phyloP scores from a whole-genome alignment of 345 rosid species.

The Eucalyptus pumila region DNA sequence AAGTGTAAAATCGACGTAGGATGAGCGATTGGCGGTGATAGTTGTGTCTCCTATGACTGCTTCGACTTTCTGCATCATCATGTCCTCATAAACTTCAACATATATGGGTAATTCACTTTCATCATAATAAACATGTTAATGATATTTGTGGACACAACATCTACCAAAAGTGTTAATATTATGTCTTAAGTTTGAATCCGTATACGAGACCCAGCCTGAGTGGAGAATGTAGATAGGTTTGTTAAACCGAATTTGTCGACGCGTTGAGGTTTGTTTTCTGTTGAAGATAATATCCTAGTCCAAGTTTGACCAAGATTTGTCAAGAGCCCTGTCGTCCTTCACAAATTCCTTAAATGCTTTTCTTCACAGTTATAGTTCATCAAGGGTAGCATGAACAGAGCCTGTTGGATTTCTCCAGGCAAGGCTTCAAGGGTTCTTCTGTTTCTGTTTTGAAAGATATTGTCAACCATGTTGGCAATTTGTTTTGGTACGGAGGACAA shows the following conservation, averaged over 20 bases:
- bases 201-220: too few relatives aligned
- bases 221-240: too few relatives aligned
- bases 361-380: neutral
- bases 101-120: neutral
- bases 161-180: neutral
- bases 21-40: slow-evolving; percentile 29
- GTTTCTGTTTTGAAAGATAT: neutral
- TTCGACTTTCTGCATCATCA: slow-evolving; percentile 22
- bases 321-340: neutral
- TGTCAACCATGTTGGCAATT: neutral
- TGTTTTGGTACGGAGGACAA: neutral
- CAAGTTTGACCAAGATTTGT: too few relatives aligned
- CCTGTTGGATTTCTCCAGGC: neutral
- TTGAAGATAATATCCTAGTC: too few relatives aligned
- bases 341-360: neutral
- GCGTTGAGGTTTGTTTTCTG: too few relatives aligned
- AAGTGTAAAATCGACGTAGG: slow-evolving; percentile 43
- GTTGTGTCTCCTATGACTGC: slow-evolving; percentile 58
- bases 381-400: neutral
- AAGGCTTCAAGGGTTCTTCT: neutral
- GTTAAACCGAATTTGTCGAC: too few relatives aligned
- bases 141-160: neutral
- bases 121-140: neutral
- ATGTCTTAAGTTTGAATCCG: too few relatives aligned
- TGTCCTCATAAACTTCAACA: neutral